These are phyloP conservation scores for Ulota crispa DNA, from an alignment of 225 moss, liverwort and hornwort species.

Conservation along the genomic window DNA sequence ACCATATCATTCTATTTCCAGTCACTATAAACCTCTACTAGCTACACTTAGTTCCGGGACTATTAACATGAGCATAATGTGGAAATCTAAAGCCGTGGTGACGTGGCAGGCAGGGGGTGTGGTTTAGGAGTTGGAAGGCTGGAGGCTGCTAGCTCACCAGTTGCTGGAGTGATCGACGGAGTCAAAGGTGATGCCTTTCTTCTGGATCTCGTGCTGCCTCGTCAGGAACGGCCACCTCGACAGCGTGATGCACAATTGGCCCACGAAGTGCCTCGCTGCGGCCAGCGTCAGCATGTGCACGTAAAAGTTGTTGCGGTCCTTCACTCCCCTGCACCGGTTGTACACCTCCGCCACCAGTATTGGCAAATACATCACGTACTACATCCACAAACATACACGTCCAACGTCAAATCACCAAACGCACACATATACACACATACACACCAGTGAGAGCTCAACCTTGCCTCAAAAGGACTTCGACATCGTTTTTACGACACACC, in stretches of 20 bases:
- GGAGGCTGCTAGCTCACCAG: constrained; percentile 29
- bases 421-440: not conserved
- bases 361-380: constrained; percentile 67
- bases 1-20: too few species aligned
- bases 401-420: not conserved
- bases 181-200: constrained; percentile 61
- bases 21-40: too few species aligned
- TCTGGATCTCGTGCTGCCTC: constrained; percentile 54
- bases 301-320: constrained; percentile 41
- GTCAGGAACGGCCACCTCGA: constrained; percentile 60
- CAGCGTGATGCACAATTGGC: constrained; percentile 53
- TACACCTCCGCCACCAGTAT: constrained; percentile 32
- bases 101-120: too few species aligned
- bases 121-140: too few species aligned
- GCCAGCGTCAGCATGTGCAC: constrained; percentile 38
- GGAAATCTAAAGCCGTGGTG: too few species aligned
- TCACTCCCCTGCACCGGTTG: constrained; percentile 10
- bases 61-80: too few species aligned
- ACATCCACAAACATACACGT: not conserved
- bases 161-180: constrained; percentile 63
- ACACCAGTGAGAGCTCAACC: too few species aligned
- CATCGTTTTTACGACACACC: too few species aligned
- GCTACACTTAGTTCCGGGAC: too few species aligned
- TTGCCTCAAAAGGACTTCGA: too few species aligned
- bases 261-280: constrained; percentile 30